phyloP scores from a whole-genome alignment of 352 stramenopile species.

The Pythium dissimile region DNA sequence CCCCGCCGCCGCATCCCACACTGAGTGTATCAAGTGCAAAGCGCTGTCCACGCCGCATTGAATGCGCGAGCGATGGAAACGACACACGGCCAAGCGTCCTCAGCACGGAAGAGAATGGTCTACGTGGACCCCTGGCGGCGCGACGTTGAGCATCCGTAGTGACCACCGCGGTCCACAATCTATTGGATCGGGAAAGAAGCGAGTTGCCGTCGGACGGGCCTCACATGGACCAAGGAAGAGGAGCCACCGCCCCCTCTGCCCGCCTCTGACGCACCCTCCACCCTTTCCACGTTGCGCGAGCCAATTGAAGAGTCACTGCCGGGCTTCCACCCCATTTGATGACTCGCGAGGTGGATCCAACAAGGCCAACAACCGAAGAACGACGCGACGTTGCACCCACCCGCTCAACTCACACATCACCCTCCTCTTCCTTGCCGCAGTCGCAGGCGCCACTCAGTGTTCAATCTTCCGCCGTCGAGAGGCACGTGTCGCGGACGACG shows the following conservation, averaged over 20 bases:
- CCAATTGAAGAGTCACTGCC: neutral
- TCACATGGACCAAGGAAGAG: too few relatives aligned
- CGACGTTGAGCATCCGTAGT: slow-evolving; percentile 1
- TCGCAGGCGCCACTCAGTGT: too few relatives aligned
- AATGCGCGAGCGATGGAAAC: neutral
- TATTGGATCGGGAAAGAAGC: slow-evolving; percentile 3
- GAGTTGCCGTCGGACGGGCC: too few relatives aligned
- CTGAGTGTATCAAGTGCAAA: neutral
- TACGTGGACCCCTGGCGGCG: neutral
- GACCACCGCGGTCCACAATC: slow-evolving; percentile 11
- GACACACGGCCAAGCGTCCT: slow-evolving; percentile 19
- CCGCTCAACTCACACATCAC: neutral
- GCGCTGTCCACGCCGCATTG: slow-evolving; percentile 17
- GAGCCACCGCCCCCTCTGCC: neutral
- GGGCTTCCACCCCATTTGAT: neutral
- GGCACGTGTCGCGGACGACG: neutral
- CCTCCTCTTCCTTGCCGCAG: too few relatives aligned
- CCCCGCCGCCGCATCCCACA: neutral
- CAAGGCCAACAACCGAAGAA: neutral
- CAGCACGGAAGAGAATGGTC: neutral
- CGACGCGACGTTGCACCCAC: neutral
- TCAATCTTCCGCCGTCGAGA: slow-evolving; percentile 1
- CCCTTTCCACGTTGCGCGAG: slow-evolving; percentile 2
- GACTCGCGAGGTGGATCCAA: neutral
- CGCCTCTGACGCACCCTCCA: slow-evolving; percentile 11